A percentile compares a stretch with the other conserved stretches of the same genome.
Conservation (phyloP, 495 filamentous ascomycete species). For the Penicillium riverlandense region DNA sequence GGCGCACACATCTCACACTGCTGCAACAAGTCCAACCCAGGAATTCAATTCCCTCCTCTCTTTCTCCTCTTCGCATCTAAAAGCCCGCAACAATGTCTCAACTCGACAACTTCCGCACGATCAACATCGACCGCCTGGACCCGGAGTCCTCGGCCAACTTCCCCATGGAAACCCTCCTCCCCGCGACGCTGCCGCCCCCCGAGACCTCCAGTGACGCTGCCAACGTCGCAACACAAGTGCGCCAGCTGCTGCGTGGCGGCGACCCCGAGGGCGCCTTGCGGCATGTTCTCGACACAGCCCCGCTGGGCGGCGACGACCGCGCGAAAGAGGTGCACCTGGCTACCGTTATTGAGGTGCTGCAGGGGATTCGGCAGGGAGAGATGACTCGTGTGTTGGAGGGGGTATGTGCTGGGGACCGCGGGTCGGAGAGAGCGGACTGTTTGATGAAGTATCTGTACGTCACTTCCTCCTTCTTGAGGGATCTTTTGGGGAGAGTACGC, state of each 20-base stretch:
- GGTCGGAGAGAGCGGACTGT: slow-evolving; percentile 55
- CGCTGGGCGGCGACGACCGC: slow-evolving; percentile 61
- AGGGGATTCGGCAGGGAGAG: slow-evolving; percentile 83
- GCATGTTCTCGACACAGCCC: slow-evolving; percentile 67
- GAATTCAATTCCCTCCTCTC: too few species aligned
- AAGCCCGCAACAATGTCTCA: slow-evolving; percentile 40
- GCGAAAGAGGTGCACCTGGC: slow-evolving; percentile 81
- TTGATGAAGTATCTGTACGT: slow-evolving; percentile 48
- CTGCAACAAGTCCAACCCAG: too few species aligned
- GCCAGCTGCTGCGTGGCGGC: slow-evolving; percentile 76
- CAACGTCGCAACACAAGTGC: slow-evolving; percentile 64
- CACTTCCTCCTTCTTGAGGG: not conserved
- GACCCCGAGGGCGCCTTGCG: slow-evolving; percentile 80
- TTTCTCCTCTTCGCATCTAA: not conserved
- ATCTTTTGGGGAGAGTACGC: not conserved
- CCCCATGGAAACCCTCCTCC: slow-evolving; percentile 69
- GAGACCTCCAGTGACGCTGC: slow-evolving; percentile 66
- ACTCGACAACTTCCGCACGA: slow-evolving; percentile 72
- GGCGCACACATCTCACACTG: too few species aligned
- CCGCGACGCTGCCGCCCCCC: slow-evolving; percentile 52
- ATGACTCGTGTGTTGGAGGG: slow-evolving; percentile 78
- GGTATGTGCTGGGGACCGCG: slow-evolving; percentile 63
- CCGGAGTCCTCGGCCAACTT: slow-evolving; percentile 87
- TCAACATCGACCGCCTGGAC: slow-evolving; percentile 85
- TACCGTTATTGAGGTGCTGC: slow-evolving; percentile 78